Conservation (phyloP, 2,329 filamentous ascomycete genomes). For the Colletotrichum sp. region DNA sequence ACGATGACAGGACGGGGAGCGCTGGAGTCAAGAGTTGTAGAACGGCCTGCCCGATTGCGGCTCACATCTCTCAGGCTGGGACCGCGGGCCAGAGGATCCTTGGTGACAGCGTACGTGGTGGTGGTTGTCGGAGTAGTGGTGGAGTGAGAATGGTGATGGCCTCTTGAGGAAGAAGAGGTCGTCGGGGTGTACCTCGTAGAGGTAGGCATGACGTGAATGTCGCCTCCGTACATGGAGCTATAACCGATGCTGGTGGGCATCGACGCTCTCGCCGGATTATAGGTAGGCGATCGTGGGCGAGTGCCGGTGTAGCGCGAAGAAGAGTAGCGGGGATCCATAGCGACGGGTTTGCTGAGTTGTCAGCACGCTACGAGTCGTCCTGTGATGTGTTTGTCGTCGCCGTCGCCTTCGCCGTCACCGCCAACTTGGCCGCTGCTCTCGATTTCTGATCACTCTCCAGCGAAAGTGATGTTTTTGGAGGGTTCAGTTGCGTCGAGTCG, state of each 20-base stretch:
- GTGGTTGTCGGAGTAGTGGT: slow-evolving; percentile 34
- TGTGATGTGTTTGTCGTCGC: neutral
- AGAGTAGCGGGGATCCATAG: slow-evolving; percentile 24
- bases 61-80: slow-evolving; percentile 53
- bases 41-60: slow-evolving; percentile 49
- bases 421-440: neutral
- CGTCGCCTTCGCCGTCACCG: neutral
- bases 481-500: neutral
- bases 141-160: slow-evolving; percentile 17
- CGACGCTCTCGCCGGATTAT: slow-evolving; percentile 58
- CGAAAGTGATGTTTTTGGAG: neutral
- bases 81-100: slow-evolving; percentile 54
- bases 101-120: slow-evolving; percentile 61
- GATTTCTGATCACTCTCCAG: neutral
- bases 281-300: slow-evolving; percentile 43
- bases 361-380: neutral
- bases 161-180: neutral
- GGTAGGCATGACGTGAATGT: slow-evolving; percentile 59
- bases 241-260: slow-evolving; percentile 57
- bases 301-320: slow-evolving; percentile 18
- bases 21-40: slow-evolving; percentile 55
- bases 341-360: slow-evolving; percentile 4
- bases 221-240: slow-evolving; percentile 55
- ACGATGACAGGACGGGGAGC: slow-evolving; percentile 61
- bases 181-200: slow-evolving; percentile 34